A percentile compares a stretch with the other conserved stretches of the same genome.
These are phyloP conservation scores for Planoprotostelium fungivorum DNA, from an alignment of 78 protist genomes.

Conservation along the genomic window DNA sequence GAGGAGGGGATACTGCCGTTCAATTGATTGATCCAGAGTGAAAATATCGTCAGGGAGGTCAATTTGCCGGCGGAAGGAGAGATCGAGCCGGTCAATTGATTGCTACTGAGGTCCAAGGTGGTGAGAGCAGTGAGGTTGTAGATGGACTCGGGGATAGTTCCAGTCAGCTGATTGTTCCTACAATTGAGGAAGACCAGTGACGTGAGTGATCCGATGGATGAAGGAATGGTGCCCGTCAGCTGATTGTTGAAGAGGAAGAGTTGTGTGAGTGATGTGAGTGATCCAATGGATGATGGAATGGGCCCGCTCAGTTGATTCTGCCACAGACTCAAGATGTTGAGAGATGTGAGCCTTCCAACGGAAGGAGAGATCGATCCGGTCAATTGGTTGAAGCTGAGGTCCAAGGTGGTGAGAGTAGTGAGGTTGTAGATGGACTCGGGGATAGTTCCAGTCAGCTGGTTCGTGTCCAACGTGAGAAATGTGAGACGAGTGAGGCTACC, in stretches of 20 bases:
- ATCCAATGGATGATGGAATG: conserved; percentile 52
- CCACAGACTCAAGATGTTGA: no score
- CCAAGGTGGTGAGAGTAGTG: conserved; percentile 15
- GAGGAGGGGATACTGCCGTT: no score
- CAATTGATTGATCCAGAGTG: no score
- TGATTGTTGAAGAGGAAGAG: conserved; percentile 39
- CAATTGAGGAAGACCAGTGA: conserved; percentile 31
- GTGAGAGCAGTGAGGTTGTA: no score
- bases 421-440: conserved; percentile 29
- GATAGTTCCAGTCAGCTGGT: conserved; percentile 27
- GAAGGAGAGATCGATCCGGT: no score
- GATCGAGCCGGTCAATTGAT: no score
- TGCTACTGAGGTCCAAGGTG: no score
- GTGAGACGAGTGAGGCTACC: conserved; percentile 23
- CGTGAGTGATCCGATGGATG: conserved; percentile 21
- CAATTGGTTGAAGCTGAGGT: conserved; percentile 44
- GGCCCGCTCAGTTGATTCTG: no score
- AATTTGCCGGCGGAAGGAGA: no score
- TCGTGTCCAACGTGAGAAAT: conserved; percentile 35
- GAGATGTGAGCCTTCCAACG: no score
- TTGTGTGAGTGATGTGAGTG: conserved; percentile 25
- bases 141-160: no score
- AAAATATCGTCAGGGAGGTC: no score
- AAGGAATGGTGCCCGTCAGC: conserved; percentile 38
- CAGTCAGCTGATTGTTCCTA: conserved; percentile 39